Evolutionary conservation across 495 filamentous ascomycete species (phyloP).

Genomic region (Barbatosphaeria neglecta): DNA sequence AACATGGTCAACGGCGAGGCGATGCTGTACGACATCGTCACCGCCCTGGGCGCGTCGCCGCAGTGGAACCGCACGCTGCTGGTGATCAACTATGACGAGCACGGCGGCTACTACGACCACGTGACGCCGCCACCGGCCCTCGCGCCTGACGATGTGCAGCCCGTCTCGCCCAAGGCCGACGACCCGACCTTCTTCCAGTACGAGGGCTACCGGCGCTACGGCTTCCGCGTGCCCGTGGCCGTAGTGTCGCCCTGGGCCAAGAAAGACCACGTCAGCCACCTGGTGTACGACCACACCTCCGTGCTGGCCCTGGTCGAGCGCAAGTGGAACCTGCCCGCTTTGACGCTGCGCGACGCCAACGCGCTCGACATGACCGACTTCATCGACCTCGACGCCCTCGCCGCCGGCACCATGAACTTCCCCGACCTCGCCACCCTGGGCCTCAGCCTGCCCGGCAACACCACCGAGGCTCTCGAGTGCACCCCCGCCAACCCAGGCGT

Average conservation of each 20-base stretch:
- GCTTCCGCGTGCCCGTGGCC: not conserved
- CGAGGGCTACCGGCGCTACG: not conserved
- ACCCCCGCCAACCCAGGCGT: not conserved
- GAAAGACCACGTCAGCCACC: not conserved
- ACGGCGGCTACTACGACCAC: slow-evolving; percentile 35
- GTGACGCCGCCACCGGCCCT: slow-evolving; percentile 19
- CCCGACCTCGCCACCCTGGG: not conserved
- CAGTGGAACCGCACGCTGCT: slow-evolving; percentile 18
- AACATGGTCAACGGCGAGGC: slow-evolving; percentile 3
- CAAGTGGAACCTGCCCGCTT: not conserved
- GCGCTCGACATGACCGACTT: slow-evolving; percentile 1
- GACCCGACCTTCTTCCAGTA: not conserved
- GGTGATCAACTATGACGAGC: slow-evolving; percentile 37
- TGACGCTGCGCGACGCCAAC: slow-evolving; percentile 1
- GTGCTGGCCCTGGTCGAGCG: not conserved
- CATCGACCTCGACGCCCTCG: not conserved
- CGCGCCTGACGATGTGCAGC: not conserved
- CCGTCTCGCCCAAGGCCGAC: not conserved
- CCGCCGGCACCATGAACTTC: not conserved
- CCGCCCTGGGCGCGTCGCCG: not conserved
- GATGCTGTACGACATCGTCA: not conserved
- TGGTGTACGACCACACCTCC: not conserved
- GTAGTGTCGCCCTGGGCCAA: not conserved
- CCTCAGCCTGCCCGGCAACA: not conserved
- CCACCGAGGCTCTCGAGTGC: not conserved